Evolutionary conservation across 768 basidiomycete species (phyloP), one percentile per base, ranked within the genome.

Genomic region (Podaxis sp.): DNA sequence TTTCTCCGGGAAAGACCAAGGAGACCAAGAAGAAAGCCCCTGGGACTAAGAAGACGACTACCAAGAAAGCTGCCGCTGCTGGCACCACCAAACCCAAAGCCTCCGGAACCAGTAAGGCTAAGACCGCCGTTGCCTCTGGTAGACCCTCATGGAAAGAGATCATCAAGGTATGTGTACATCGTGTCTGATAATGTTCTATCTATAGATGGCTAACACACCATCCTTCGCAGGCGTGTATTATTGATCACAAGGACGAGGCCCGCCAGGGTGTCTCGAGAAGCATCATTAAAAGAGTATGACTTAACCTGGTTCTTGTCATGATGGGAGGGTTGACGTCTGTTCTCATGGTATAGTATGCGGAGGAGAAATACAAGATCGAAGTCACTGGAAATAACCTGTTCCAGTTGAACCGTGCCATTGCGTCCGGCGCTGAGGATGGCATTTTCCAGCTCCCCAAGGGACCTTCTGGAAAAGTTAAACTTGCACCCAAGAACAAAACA

Each of bases 361-460:
- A 93, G 74, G 87, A 92, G 68, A 86, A 83, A 68, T 96, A 93
- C 80, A 82, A 85, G 66, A 76, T 96, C 65, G 86, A 88, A 68
- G 84, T 89, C 67, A 86, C 80, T 57, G 80, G 86, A 52, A 77
- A 86, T 28, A 88, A 92, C 75, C 74, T 83, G 68, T 86, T 82
- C 64, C 89, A 90, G 75, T 80, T 96, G 71, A 86, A 85, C 69
- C 84, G 83, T 63, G 92, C 92, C 63, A 91, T 95, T 74, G 75
- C 82, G 48, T 75, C 79, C 57, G 93, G 93, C 54, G 83, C 84
- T 39, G 89, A 91, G 73, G 56, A 49, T 30, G 77, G 76, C 15
- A 65, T 76, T 11, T 80, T 79, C 54, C 64, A 73, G 2, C 68
- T 75, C 39, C 78, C 79, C 69, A 80, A 76, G 67, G 75, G 80